Evolutionary conservation across 2,329 filamentous ascomycete species (phyloP).

Genomic region (Colletotrichum eremochloae): DNA sequence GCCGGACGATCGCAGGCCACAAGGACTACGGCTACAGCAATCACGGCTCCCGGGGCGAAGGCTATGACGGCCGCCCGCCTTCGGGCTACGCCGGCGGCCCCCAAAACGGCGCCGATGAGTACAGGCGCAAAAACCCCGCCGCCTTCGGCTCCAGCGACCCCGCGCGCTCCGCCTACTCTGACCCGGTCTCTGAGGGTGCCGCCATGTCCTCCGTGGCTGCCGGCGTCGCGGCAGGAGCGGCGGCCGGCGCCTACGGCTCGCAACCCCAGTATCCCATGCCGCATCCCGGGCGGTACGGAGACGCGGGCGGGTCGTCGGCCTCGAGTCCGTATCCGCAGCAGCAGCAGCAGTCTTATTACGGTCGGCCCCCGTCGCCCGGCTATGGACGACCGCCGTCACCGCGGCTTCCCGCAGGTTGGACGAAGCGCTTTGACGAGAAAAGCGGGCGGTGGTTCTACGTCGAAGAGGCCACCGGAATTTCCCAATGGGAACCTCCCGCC

Average conservation of each 20-base stretch:
- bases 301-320: background rate
- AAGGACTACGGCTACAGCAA: conserved; percentile 41
- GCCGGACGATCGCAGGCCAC: conserved; percentile 12
- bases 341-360: conserved; percentile 34
- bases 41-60: conserved; percentile 19
- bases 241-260: conserved; percentile 40
- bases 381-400: conserved; percentile 48
- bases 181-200: conserved; percentile 16
- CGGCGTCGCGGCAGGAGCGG: conserved; percentile 9
- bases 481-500: conserved; percentile 66
- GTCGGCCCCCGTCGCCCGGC: conserved; percentile 36
- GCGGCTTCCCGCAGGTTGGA: conserved; percentile 66
- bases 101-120: conserved; percentile 40
- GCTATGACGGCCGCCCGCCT: conserved; percentile 40
- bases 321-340: conserved; percentile 14
- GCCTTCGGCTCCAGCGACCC: conserved; percentile 39
- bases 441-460: conserved; percentile 70
- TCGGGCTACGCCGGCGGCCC: conserved; percentile 40
- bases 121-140: conserved; percentile 33
- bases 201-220: conserved; percentile 21
- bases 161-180: conserved; percentile 16
- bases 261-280: conserved; percentile 31
- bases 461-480: conserved; percentile 66
- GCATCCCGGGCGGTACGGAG: conserved; percentile 34
- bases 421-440: conserved; percentile 66